Evolutionary conservation across 257 asterid genomes (phyloP), one percentile per base, ranked within the genome.

Genomic region (Przewalskia tangutica): DNA sequence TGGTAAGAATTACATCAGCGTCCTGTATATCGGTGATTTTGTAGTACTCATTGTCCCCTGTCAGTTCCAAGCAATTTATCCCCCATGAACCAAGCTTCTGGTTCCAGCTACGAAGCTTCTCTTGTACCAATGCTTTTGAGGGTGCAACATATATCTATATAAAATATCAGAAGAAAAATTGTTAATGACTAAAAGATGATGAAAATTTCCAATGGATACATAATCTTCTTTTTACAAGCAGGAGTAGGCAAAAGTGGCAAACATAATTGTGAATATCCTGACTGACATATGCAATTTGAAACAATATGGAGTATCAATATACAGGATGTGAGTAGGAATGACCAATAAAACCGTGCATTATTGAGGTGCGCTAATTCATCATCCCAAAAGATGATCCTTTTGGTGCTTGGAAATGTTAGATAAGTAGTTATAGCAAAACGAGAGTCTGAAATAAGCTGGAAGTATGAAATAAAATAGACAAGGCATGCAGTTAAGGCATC

Each of bases 111-210:
- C 97, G 93, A 70, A 94, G 89, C 88, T 95, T 95, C 91, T 95
- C 99, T 87, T 94, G 98, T 66, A 95, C 96, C 92, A 94, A 86
- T 83, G 98, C 99, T 90, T 95, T 95, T 58, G 98, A 95, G 82
- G 98, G 98, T n/a, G 98, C 97, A 80, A 95, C 85, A 82, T 95
- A 95, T 67, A 95, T 86, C 98, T 95, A 86, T 81, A 85, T 27
- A 27, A 27, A 27, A 27, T 27, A 63, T 75, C 88, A 85, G 48
- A 77, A 85, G 76, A 77, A 48, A 67, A 17, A 53, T 18, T 27
- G 46, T 54, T 13, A 50, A 75, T 50, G 46, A 50, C 14, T 23
- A 50, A 73, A 50, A 23, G 42, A 13, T 75, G 80, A 32, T 23
- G 20, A 75, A 71, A 75, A 6, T 50, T 75, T 75, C 62, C 18